These are phyloP conservation scores for Sporothrix humicola DNA, from an alignment of 2,329 filamentous ascomycete genomes.

Conservation along the genomic window DNA sequence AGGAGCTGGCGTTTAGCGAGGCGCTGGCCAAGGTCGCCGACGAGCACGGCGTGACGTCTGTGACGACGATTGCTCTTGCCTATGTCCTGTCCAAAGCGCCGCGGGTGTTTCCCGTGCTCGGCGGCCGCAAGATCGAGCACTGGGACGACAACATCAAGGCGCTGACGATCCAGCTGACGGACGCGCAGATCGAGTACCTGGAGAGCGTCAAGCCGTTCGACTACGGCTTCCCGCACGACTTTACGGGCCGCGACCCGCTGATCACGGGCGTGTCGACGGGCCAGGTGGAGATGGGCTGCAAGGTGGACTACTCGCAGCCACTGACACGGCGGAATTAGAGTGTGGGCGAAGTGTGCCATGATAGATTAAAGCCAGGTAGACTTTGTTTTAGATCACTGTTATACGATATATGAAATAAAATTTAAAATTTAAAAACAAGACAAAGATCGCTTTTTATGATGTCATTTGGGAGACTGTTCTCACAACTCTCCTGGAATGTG, in stretches of 20 bases:
- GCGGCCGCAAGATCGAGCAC: constrained; percentile 59
- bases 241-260: constrained; percentile 46
- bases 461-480: too few relatives aligned
- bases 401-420: too few relatives aligned
- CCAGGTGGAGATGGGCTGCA: constrained; percentile 20
- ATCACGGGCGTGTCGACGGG: constrained; percentile 29
- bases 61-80: constrained; percentile 64
- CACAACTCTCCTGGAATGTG: not conserved
- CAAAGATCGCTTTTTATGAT: too few relatives aligned
- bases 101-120: constrained; percentile 61
- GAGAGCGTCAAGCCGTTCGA: constrained; percentile 61
- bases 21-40: constrained; percentile 66
- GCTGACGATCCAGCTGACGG: constrained; percentile 54
- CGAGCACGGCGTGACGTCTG: constrained; percentile 58
- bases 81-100: constrained; percentile 59
- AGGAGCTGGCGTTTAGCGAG: constrained; percentile 58
- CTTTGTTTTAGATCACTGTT: too few relatives aligned
- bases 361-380: not conserved
- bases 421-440: too few relatives aligned
- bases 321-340: constrained; percentile 27
- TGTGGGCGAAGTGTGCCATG: not conserved
- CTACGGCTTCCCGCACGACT: constrained; percentile 58
- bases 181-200: constrained; percentile 60
- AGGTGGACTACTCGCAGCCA: constrained; percentile 32
- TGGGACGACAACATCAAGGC: constrained; percentile 62